Conservation (phyloP, 2,329 filamentous ascomycete genomes). For the Hypoxylon sp. region DNA sequence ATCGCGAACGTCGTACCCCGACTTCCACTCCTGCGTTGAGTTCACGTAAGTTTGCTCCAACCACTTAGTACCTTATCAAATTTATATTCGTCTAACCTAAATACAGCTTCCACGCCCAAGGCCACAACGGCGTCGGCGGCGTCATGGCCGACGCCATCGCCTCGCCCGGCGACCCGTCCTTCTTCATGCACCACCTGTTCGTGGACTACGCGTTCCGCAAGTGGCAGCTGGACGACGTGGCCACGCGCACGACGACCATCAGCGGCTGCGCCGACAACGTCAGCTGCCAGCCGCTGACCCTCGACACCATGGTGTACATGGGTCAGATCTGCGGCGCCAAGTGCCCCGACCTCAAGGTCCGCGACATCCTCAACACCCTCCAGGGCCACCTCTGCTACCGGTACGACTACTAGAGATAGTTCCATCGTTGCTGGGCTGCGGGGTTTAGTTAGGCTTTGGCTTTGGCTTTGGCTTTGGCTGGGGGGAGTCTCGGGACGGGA, state of each 20-base stretch:
- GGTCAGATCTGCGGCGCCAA: slow-evolving; percentile 46
- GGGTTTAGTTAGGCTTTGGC: neutral
- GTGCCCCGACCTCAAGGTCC: slow-evolving; percentile 49
- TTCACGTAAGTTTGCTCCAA: slow-evolving; percentile 48
- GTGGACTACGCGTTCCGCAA: slow-evolving; percentile 50
- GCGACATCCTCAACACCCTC: slow-evolving; percentile 46
- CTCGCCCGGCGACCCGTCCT: slow-evolving; percentile 51
- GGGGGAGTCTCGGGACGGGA: too few relatives aligned
- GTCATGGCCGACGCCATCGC: slow-evolving; percentile 52
- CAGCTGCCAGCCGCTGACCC: slow-evolving; percentile 48
- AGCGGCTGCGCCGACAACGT: slow-evolving; percentile 48
- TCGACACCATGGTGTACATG: slow-evolving; percentile 49
- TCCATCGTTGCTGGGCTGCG: neutral
- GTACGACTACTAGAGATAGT: slow-evolving; percentile 48
- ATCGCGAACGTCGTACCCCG: slow-evolving; percentile 46
- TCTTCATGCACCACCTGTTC: slow-evolving; percentile 54
- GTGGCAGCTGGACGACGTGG: slow-evolving; percentile 47
- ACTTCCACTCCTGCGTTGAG: slow-evolving; percentile 50
- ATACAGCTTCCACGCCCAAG: slow-evolving; percentile 51
- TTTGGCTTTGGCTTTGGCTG: neutral
- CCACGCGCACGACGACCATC: slow-evolving; percentile 45
- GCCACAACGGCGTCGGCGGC: slow-evolving; percentile 52
- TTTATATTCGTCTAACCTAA: neutral
- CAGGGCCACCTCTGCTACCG: slow-evolving; percentile 49
- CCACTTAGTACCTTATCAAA: neutral